A percentile compares a stretch with the other conserved stretches of the same genome.
These are phyloP conservation scores for Periconia macrospinosa DNA, from an alignment of 2,329 filamentous ascomycete genomes.

Conservation along the genomic window DNA sequence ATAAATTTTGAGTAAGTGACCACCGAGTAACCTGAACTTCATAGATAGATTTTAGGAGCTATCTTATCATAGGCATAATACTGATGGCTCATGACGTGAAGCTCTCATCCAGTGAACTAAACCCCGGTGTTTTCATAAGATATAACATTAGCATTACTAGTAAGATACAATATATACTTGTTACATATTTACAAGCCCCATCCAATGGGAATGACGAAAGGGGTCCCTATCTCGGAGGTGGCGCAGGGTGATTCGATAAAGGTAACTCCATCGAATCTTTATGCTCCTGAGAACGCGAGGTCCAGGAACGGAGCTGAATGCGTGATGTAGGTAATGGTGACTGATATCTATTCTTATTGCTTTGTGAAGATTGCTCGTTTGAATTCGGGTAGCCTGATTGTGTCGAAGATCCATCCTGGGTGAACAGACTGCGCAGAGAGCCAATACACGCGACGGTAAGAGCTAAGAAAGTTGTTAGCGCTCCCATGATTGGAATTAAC, in stretches of 20 bases:
- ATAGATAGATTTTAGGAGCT: too few species aligned
- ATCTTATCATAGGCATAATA: too few species aligned
- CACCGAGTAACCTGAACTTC: not conserved
- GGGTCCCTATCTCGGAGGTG: not conserved
- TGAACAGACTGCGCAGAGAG: constrained; percentile 6
- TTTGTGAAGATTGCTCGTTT: not conserved
- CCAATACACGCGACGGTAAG: constrained; percentile 8
- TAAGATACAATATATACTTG: too few species aligned
- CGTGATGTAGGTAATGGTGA: not conserved
- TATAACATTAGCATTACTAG: too few species aligned
- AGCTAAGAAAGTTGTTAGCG: not conserved
- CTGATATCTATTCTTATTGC: not conserved
- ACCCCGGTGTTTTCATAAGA: too few species aligned
- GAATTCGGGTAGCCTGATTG: not conserved
- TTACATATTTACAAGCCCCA: too few species aligned
- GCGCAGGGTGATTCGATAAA: not conserved
- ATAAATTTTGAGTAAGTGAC: not conserved
- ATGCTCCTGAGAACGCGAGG: not conserved
- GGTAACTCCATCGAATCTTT: not conserved
- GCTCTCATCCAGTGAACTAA: too few species aligned
- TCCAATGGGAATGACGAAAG: too few species aligned
- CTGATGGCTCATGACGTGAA: too few species aligned
- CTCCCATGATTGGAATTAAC: not conserved
- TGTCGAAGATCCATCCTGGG: not conserved
- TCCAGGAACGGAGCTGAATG: not conserved